Evolutionary conservation across 1,284 basidiomycete genomes (phyloP), one percentile per base, ranked within the genome.

Genomic region (Ustilago shanxiensis): DNA sequence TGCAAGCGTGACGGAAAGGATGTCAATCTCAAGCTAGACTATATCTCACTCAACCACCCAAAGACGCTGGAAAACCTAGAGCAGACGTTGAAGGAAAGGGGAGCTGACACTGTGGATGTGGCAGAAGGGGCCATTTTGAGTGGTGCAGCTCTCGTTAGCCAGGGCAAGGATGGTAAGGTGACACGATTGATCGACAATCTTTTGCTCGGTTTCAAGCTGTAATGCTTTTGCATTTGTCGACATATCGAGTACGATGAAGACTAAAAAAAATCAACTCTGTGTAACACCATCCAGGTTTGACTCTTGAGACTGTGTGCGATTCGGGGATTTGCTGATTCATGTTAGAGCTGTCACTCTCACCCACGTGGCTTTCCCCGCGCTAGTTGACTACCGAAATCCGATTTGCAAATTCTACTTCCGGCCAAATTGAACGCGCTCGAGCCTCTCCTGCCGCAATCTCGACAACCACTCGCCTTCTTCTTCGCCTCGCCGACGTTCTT

Each of bases 151-250:
- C 93, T 92, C 90, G 90, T 98, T 2, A 72, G 69, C n/a, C 79
- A 84, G 47, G 79, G 77, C 5, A 52, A 79, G 13, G 57, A 60
- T 7, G 70, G 77, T 14, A 94, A 94, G 50, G 90, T 89, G 83
- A 98, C 95, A 37, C 89, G 96, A 76, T 86, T 99, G 80, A 98
- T 99, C 57, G 96, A 99, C 86, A 99, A 99, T 86, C 86, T 98
- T 44, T 87, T 96, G 47, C 86, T 96, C 1, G 93, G 92, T 0
- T 88, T 88, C 60, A 45, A 66, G 28, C 59, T 83, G 9, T 72
- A 57, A 29, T 44, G 14, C 47, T 5, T n/a, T 16, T 14, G 10
- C 14, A 1, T 28, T 13, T 49, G 18, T 54, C 41, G n/a, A 20
- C n/a, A 16, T 16, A 0, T 44, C 16, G 7, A 5, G 5, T 8